These are phyloP conservation scores for Petunia axillaris DNA, from an alignment of 257 asterid genomes.

Conservation along the genomic window DNA sequence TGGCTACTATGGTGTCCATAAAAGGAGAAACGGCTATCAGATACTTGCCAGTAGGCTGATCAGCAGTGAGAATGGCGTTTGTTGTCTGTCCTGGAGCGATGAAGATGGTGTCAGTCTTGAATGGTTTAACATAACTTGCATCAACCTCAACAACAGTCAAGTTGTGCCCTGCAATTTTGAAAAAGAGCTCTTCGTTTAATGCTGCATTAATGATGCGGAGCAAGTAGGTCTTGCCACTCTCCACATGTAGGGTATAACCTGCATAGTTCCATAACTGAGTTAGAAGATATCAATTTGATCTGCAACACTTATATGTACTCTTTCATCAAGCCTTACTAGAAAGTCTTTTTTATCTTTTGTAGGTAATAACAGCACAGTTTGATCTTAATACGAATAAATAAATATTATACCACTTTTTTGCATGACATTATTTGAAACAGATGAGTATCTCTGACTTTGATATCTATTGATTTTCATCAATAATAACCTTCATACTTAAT, in stretches of 20 bases:
- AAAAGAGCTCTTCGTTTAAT: slow-evolving; percentile 68
- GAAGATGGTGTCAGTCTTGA: slow-evolving; percentile 66
- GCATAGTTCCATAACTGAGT: slow-evolving; percentile 16
- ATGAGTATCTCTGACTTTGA: neutral
- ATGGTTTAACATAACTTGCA: slow-evolving; percentile 65
- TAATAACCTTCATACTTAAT: neutral
- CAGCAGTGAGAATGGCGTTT: slow-evolving; percentile 54
- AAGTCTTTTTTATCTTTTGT: neutral
- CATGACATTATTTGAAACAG: too few species aligned
- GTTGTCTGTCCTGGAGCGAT: slow-evolving; percentile 82
- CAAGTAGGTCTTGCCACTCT: slow-evolving; percentile 63
- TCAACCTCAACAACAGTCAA: slow-evolving; percentile 73
- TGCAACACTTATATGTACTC: neutral
- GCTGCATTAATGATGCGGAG: slow-evolving; percentile 70
- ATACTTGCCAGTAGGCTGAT: slow-evolving; percentile 50
- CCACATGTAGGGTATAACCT: slow-evolving; percentile 63
- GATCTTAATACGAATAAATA: neutral
- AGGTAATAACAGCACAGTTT: neutral
- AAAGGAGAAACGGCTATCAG: slow-evolving; percentile 64
- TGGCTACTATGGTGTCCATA: slow-evolving; percentile 69
- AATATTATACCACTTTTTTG: too few species aligned
- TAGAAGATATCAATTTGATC: neutral
- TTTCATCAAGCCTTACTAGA: neutral
- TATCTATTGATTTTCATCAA: neutral
- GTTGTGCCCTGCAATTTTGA: slow-evolving; percentile 66